Evolutionary conservation across 176 grass and related monocot genomes (phyloP).

Genomic region (Bolboschoenus planiculmis): DNA sequence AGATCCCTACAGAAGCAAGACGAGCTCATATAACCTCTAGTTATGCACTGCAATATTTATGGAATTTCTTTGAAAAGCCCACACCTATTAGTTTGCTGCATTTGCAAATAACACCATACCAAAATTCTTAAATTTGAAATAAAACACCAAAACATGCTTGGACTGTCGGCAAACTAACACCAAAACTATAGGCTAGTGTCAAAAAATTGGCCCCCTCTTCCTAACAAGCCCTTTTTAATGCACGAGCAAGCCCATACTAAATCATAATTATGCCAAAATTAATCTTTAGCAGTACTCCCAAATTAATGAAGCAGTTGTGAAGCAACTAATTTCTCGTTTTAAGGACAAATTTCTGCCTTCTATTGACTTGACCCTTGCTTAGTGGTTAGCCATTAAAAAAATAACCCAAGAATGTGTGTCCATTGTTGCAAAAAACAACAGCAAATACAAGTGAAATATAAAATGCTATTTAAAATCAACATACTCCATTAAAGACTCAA

Average conservation of each 20-base stretch:
- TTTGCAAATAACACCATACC: background rate
- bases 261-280: background rate
- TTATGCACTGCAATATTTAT: background rate
- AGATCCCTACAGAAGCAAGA: constrained; percentile 46
- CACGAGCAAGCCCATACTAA: background rate
- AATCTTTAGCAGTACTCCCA: background rate
- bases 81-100: background rate
- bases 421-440: constrained; percentile 9
- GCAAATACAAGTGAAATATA: background rate
- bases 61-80: background rate
- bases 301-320: background rate
- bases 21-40: background rate
- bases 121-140: background rate
- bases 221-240: background rate
- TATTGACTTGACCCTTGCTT: constrained; percentile 1
- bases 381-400: background rate
- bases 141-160: background rate
- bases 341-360: background rate
- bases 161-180: background rate
- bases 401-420: background rate
- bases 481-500: constrained; percentile 79
- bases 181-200: background rate
- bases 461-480: constrained; percentile 16
- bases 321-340: background rate
- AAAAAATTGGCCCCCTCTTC: background rate